These are phyloP conservation scores for Plasmodium sp. DNA, from an alignment of 169 alveolate species.

Conservation along the genomic window DNA sequence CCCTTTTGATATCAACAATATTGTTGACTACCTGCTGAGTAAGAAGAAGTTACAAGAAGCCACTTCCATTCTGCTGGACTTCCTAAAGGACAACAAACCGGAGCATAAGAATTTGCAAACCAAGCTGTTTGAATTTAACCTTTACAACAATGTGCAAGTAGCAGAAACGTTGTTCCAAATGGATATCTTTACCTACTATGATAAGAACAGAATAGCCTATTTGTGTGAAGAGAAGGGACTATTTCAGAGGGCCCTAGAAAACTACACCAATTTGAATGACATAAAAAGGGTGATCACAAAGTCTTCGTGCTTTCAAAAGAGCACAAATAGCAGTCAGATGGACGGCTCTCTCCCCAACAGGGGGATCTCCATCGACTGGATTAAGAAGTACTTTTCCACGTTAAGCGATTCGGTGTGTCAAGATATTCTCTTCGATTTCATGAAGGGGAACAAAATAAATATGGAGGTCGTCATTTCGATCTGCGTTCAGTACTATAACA, in stretches of 20 bases:
- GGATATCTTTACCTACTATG: slow-evolving; percentile 96
- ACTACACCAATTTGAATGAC: slow-evolving; percentile 94
- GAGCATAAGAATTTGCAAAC: slow-evolving; percentile 99
- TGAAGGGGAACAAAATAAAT: slow-evolving; percentile 75
- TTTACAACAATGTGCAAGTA: slow-evolving; percentile 89
- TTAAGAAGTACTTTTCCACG: slow-evolving; percentile 64
- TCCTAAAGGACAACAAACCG: slow-evolving; percentile 95
- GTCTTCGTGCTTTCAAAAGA: slow-evolving; percentile 87
- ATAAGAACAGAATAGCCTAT: slow-evolving; percentile 95
- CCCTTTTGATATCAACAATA: slow-evolving; percentile 43
- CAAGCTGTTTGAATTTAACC: slow-evolving; percentile 96
- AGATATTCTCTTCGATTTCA: slow-evolving; percentile 78
- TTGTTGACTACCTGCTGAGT: slow-evolving; percentile 64
- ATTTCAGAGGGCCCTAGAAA: slow-evolving; percentile 96
- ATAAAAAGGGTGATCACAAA: slow-evolving; percentile 94
- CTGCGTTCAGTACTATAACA: slow-evolving; percentile 76
- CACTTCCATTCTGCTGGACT: slow-evolving; percentile 97
- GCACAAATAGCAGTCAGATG: not conserved
- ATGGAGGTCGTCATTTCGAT: slow-evolving; percentile 78
- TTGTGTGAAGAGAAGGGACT: slow-evolving; percentile 98
- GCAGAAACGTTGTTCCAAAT: slow-evolving; percentile 74
- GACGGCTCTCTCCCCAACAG: not conserved
- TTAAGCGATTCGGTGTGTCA: slow-evolving; percentile 68
- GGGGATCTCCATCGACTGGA: slow-evolving; percentile 65
- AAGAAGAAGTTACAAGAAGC: slow-evolving; percentile 95